Evolutionary conservation across 2,329 filamentous ascomycete genomes (phyloP), one percentile per base, ranked within the genome.

Genomic region (Colletotrichum zoysiae): DNA sequence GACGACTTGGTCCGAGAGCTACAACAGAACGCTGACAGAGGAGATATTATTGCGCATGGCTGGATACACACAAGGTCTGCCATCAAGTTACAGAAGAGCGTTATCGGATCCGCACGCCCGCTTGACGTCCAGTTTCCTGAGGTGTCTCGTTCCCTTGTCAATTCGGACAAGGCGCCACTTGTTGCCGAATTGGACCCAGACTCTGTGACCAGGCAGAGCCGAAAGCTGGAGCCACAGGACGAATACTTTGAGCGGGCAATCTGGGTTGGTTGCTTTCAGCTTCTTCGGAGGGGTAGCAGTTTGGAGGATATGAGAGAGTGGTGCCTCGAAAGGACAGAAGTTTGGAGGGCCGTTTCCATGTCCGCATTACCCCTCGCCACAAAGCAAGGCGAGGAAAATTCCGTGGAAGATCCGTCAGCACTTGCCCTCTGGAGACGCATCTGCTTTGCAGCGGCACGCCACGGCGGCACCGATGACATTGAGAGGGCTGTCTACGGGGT

Each of bases 211-310:
- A 89, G 96, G 73, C 95, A 98, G 81, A 87, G 87, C 60, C 89
- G 93, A 65, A 90, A 87, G 61, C 85, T 98, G 51, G 92, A 97
- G 78, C 89, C 91, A 33, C 90, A 95, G 76, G 96, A 99, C 78
- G 91, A 94, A 75, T 95, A 91, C 77, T 96, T 95, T 74, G 96
- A 99, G 83, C 90, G 92, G 65, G 93, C 95, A 3, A 93, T 97
- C 58, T 98, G 96, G 95, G 87, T 95, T 73, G 92, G 93, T n/a
- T 96, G 94, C 82, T 98, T 95, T 84, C 94, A 97, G 80, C 93
- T 97, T 85, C 86, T 99, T 64, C 91, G 95, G 60, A 90, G 95
- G 57, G 96, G 96, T n/a, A 91, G 90, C 75, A 90, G 87, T 73
- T 89, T 93, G 82, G 82, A 88, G 11, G 89, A 92, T 48, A 93